A percentile compares a stretch with the other conserved stretches of the same genome.
Conservation (phyloP, 164 flowering plant genomes). For the Pachysandra terminalis region DNA sequence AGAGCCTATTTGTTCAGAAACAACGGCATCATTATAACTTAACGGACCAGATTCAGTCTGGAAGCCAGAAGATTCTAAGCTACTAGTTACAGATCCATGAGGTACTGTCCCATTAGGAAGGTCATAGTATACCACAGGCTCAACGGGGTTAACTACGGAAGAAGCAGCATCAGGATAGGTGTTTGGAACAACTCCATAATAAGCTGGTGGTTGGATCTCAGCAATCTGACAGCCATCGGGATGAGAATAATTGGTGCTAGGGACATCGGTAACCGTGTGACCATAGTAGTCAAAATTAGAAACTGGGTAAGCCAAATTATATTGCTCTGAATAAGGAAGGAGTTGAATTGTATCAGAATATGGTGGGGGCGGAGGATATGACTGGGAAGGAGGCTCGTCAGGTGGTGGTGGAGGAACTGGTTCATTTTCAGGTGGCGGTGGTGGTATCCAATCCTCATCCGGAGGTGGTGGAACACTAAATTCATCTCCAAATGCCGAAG, state of each 20-base stretch:
- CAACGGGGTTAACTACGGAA: constrained; percentile 35
- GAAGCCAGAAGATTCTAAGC: constrained; percentile 32
- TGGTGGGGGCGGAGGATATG: constrained; percentile 37
- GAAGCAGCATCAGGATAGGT: constrained; percentile 36
- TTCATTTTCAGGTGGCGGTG: constrained; percentile 90
- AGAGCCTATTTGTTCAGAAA: constrained; percentile 26
- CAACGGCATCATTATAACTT: constrained; percentile 22
- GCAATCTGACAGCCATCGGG: constrained; percentile 43
- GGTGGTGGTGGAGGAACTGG: constrained; percentile 86
- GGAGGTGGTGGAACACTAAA: constrained; percentile 55
- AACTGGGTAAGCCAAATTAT: constrained; percentile 37
- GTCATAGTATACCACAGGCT: constrained; percentile 42
- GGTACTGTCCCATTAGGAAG: constrained; percentile 38
- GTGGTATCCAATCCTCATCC: constrained; percentile 86
- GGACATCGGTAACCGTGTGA: constrained; percentile 33
- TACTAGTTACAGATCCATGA: constrained; percentile 24
- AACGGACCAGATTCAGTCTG: constrained; percentile 24
- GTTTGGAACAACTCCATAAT: constrained; percentile 41
- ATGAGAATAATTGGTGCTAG: constrained; percentile 34
- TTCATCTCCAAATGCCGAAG: constrained; percentile 18
- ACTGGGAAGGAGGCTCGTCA: constrained; percentile 51
- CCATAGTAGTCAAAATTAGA: constrained; percentile 50
- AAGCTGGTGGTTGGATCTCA: constrained; percentile 36
- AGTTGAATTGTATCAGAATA: constrained; percentile 45
- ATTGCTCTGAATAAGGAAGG: constrained; percentile 44